Evolutionary conservation across 768 basidiomycete genomes (phyloP), one percentile per base, ranked within the genome.

Genomic region (Psilocybe tampanensis): DNA sequence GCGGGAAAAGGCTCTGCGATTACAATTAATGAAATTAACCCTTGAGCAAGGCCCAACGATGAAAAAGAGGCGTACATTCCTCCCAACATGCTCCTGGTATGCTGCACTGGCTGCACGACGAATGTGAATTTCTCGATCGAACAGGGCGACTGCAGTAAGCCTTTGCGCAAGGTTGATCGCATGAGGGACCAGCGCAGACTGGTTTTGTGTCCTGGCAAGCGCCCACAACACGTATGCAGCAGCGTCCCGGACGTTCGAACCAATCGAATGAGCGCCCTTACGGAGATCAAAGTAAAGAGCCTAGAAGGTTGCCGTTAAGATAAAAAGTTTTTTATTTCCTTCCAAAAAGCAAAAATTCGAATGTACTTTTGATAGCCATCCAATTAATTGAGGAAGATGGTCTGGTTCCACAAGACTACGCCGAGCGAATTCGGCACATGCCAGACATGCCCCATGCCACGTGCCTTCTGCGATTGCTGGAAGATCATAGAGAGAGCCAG

Each of bases 211-310:
- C 63, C 96, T 84, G 12, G 96, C 93, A 54, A 98, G 76, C 11
- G 96, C 90, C 97, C 97, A 99, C 4, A 97, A 71, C 17, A 94
- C 92, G 73, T 98, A 99, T 24, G 94, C 83, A 26, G 95, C 91
- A 12, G 95, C 91, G 70, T 99, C 97, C 32, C 97, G 89, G 41
- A 98, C 95, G 60, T 86, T 94, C 7, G 95, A 89, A 8, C 97
- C 97, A 52, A 98, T 87, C 0, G 95, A 95, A 70, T 97, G 95
- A 0, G 94, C 84, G 34, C 93, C 93, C 72, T 93, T 92, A 0
- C 92, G 86, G 36, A 97, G 81, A 71, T 98, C 96, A 68, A 97
- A 98, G 62, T 87, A 89, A 22, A 98, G 74, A 6, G 92, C 96
- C 94, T 97, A 66, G 1, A 34, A 29, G 56, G 19, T 39, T 47